These are phyloP conservation scores for Suhomyces coccinellae DNA, from an alignment of 1,139 yeast genomes.

Conservation along the genomic window DNA sequence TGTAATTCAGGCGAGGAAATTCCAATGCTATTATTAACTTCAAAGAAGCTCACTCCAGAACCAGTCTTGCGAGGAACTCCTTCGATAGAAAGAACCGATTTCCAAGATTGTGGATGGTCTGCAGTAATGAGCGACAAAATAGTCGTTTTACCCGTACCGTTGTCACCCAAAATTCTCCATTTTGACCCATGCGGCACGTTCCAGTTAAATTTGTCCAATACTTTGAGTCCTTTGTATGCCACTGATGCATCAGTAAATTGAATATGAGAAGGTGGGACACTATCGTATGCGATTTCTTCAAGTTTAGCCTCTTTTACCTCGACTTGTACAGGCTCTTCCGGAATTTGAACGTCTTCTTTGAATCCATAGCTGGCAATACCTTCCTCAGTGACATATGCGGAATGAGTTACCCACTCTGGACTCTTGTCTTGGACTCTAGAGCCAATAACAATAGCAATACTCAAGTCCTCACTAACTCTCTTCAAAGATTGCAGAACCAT, in stretches of 20 bases:
- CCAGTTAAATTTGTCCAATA: slow-evolving; percentile 67
- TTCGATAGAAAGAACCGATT: slow-evolving; percentile 60
- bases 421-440: slow-evolving; percentile 70
- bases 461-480: slow-evolving; percentile 26
- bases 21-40: slow-evolving; percentile 77
- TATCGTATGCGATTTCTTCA: slow-evolving; percentile 1
- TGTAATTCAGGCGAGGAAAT: slow-evolving; percentile 92
- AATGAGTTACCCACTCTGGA: slow-evolving; percentile 78
- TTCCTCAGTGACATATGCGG: slow-evolving; percentile 57
- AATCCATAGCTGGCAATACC: slow-evolving; percentile 56
- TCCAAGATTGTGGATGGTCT: slow-evolving; percentile 98
- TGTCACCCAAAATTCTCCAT: slow-evolving; percentile 88
- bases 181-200: slow-evolving; percentile 66
- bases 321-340: background rate
- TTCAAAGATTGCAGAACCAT: slow-evolving; percentile 52
- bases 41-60: slow-evolving; percentile 65
- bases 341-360: slow-evolving; percentile 22
- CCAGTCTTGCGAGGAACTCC: slow-evolving; percentile 77
- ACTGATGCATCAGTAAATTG: slow-evolving; percentile 67
- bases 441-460: slow-evolving; percentile 59
- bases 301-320: slow-evolving; percentile 10
- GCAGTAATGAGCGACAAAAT: slow-evolving; percentile 80
- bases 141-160: slow-evolving; percentile 94
- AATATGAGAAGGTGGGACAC: slow-evolving; percentile 34
- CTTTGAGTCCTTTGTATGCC: slow-evolving; percentile 59